Evolutionary conservation across 2,329 filamentous ascomycete species (phyloP).

Genomic region (Apiospora marii): DNA sequence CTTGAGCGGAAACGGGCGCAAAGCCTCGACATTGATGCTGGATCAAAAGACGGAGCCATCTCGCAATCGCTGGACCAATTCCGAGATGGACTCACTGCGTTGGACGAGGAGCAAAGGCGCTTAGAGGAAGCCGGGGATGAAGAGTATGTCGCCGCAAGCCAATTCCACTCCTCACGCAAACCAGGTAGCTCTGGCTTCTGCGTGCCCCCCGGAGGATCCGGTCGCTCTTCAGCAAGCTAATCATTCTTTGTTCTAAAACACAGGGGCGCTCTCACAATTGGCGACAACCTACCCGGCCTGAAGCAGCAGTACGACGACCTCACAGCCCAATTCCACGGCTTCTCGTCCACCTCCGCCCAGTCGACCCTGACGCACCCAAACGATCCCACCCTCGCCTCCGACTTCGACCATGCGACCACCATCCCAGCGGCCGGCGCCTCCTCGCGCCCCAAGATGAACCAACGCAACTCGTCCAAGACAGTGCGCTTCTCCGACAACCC

Average conservation of each 20-base stretch:
- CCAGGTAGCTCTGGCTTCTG: not conserved
- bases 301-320: slow-evolving; percentile 80
- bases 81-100: slow-evolving; percentile 76
- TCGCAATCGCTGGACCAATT: slow-evolving; percentile 88
- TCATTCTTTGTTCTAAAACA: slow-evolving; percentile 33
- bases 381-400: slow-evolving; percentile 65
- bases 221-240: not conserved
- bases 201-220: not conserved
- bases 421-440: slow-evolving; percentile 46
- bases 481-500: slow-evolving; percentile 84
- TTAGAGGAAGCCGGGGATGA: slow-evolving; percentile 71
- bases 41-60: slow-evolving; percentile 87
- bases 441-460: slow-evolving; percentile 43
- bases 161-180: slow-evolving; percentile 25
- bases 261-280: slow-evolving; percentile 58
- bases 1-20: slow-evolving; percentile 90
- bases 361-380: slow-evolving; percentile 68
- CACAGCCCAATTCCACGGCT: slow-evolving; percentile 80
- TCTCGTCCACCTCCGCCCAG: slow-evolving; percentile 58
- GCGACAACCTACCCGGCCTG: slow-evolving; percentile 72
- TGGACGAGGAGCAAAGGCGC: slow-evolving; percentile 70
- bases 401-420: slow-evolving; percentile 70
- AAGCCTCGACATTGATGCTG: slow-evolving; percentile 78
- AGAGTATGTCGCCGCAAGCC: slow-evolving; percentile 52
- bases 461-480: slow-evolving; percentile 65